These are phyloP conservation scores for Moniliella sp. DNA, from an alignment of 1,284 basidiomycete genomes.

Conservation along the genomic window DNA sequence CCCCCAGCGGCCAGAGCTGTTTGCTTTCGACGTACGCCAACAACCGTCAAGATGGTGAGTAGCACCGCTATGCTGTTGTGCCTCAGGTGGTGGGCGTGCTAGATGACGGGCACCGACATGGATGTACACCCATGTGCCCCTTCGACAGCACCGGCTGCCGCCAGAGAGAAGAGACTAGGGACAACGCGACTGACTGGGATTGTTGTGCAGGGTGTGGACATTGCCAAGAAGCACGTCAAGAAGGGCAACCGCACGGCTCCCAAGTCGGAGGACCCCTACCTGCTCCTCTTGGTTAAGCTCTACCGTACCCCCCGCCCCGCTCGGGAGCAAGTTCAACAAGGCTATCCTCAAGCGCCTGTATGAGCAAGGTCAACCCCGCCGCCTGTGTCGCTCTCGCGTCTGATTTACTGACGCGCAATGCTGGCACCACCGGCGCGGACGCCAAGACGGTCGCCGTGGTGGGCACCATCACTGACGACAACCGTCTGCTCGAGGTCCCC, in stretches of 20 bases:
- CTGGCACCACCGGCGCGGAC: constrained; percentile 13
- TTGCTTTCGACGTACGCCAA: too few species aligned
- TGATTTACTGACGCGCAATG: constrained; percentile 30
- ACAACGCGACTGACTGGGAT: too few species aligned
- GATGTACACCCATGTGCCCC: too few species aligned
- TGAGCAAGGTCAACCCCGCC: constrained; percentile 93
- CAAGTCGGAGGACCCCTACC: constrained; percentile 95
- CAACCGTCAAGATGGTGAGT: too few species aligned
- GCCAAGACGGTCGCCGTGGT: constrained; percentile 68
- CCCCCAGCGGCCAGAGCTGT: too few species aligned
- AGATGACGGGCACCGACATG: too few species aligned
- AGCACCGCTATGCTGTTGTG: too few species aligned
- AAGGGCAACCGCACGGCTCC: constrained; percentile 83
- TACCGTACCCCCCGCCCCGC: constrained; percentile 95
- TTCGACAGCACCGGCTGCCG: too few species aligned
- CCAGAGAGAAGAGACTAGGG: too few species aligned
- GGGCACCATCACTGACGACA: constrained; percentile 84
- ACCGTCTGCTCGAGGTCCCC: constrained; percentile 64
- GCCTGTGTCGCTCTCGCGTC: constrained; percentile 49
- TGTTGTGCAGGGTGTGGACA: constrained; percentile 99
- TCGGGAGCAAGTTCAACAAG: constrained; percentile 92
- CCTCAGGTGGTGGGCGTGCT: too few species aligned
- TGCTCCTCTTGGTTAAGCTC: constrained; percentile 92
- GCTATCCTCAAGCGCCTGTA: constrained; percentile 84
- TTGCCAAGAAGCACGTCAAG: constrained; percentile 93